Percentiles rank a stretch among this genome's conserved stretches.
Conservation (phyloP, 2,329 filamentous ascomycete genomes). For the Allantophomopsis lycopodina region DNA sequence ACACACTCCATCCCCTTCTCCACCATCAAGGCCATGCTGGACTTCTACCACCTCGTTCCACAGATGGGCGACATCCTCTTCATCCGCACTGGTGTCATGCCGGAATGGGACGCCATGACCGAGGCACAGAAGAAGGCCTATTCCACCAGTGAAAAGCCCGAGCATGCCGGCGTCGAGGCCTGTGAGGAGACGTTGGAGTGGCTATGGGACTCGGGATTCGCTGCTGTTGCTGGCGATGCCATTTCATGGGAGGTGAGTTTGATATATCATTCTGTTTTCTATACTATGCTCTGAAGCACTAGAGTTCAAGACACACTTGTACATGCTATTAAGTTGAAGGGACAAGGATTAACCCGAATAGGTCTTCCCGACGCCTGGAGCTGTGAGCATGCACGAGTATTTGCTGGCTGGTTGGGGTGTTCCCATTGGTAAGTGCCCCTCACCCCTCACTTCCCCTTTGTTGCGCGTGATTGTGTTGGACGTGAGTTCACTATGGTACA, state of each 20-base stretch:
- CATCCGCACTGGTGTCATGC: slow-evolving; percentile 25
- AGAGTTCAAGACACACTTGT: no score
- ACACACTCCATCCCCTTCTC: slow-evolving; percentile 22
- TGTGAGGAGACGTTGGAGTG: slow-evolving; percentile 19
- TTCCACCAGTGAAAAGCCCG: slow-evolving; percentile 16
- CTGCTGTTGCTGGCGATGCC: slow-evolving; percentile 22
- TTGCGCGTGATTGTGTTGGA: background rate
- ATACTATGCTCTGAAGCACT: no score
- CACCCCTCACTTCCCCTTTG: no score
- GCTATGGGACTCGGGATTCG: slow-evolving; percentile 21
- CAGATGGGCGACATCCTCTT: slow-evolving; percentile 37
- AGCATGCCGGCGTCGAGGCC: slow-evolving; percentile 20
- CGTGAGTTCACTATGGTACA: slow-evolving; percentile 1
- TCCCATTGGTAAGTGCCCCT: slow-evolving; percentile 15
- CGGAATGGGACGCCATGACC: slow-evolving; percentile 26
- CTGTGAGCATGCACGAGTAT: slow-evolving; percentile 29
- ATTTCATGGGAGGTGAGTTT: slow-evolving; percentile 22
- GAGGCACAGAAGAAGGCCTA: slow-evolving; percentile 12
- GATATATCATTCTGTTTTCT: background rate
- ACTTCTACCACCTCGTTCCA: slow-evolving; percentile 27
- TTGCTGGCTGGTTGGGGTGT: slow-evolving; percentile 33
- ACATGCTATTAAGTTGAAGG: slow-evolving; percentile 1
- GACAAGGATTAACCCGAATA: slow-evolving; percentile 1
- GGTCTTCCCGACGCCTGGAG: slow-evolving; percentile 20
- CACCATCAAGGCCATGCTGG: slow-evolving; percentile 23